Base-by-base conservation (phyloP, 805 yeast species). In the Yarrowia divulgata region DNA sequence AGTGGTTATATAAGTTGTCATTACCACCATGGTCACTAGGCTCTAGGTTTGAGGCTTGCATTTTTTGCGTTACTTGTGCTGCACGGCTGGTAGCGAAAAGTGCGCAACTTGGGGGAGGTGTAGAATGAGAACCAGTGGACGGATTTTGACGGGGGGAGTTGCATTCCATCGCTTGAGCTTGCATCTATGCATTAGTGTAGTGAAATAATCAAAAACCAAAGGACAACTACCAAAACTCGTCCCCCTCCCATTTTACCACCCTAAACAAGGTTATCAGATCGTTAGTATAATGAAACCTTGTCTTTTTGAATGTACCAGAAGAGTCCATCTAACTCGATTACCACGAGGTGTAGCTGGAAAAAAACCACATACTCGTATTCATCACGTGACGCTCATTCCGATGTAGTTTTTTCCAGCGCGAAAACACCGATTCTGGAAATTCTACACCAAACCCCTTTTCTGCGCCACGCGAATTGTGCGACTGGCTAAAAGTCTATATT, bases 11-110 rank as follows among this genome's bases (percentile, higher is more conserved):
- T 42, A 29, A 29, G 13, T 14, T 8, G 2, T 12, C 5, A 8
- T 34, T 23, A 23, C 29, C 29, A 23, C 2, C 2, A 4, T 23
- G 29, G 35, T 12, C 37, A 42, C 35, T 35, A 18, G 34, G 18
- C 12, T 45, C 19, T 16, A 14, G 37, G 34, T 35, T 62, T 35
- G 7, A 6, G 45, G 16, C 57, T 34, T 52, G 58, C 43, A 13
- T 52, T 52, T 49, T 45, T 46, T 62, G 55, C 52, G 67, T 45
- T 46, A 32, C 14, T 48, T 45, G 45, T 62, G 67, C 55, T 62
- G 66, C 49, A 46, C 55, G 67, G 67, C 67, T 45, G 50, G 67
- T 46, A 62, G 67, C 67, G 45, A 45, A 62, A 62, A 35, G 67
- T 48, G 55, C 67, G 34, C 67, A 62, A 42, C 16, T 23, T 19